phyloP scores from a whole-genome alignment of 345 rosid species.

The Sisymbrium irio region DNA sequence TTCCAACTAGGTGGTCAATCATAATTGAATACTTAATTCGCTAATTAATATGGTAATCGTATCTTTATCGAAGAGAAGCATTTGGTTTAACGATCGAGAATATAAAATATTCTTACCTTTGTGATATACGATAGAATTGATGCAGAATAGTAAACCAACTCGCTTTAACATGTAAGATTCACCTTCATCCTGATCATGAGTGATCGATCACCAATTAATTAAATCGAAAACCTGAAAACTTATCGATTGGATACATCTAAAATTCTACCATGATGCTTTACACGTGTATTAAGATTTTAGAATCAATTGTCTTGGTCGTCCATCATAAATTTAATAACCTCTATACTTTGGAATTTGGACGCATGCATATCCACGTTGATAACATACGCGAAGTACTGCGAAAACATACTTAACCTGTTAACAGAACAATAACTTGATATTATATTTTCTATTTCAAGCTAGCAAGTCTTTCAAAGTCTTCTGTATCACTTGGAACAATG shows the following conservation, averaged over 20 bases:
- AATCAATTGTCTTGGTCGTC: not conserved
- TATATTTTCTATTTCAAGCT: not conserved
- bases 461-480: not conserved
- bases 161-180: not conserved
- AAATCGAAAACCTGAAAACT: not conserved
- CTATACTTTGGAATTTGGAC: not conserved
- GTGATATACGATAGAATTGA: slow-evolving; percentile 1
- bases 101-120: not conserved
- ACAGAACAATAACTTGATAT: not conserved
- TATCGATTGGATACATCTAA: not conserved
- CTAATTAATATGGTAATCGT: not conserved
- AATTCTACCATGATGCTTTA: not conserved
- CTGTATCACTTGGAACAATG: not conserved
- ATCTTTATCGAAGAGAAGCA: slow-evolving; percentile 9
- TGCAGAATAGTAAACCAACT: not conserved
- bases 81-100: not conserved
- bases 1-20: slow-evolving; percentile 13
- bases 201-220: not conserved
- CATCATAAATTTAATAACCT: not conserved
- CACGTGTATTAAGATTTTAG: not conserved
- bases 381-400: not conserved
- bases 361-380: not conserved
- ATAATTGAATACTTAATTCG: slow-evolving; percentile 2
- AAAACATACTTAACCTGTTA: not conserved
- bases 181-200: not conserved